A percentile compares a stretch with the other conserved stretches of the same genome.
Conservation (phyloP, 1,139 yeast genomes). For the Suhomyces bribrorum region DNA sequence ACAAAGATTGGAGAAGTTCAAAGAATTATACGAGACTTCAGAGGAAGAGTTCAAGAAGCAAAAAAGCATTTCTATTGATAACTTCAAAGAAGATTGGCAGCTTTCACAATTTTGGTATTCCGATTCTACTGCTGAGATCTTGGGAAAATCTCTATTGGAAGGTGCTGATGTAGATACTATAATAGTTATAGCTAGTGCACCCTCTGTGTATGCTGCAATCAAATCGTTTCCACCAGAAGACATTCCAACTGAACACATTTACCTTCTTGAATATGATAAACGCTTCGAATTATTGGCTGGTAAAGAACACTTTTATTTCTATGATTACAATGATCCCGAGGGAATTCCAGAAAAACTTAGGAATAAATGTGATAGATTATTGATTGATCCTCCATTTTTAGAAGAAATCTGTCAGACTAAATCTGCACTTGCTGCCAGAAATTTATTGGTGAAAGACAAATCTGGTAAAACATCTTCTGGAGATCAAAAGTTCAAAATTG, state of each 20-base stretch:
- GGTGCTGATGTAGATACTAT: slow-evolving; percentile 74
- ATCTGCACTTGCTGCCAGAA: slow-evolving; percentile 68
- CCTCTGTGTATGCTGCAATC: slow-evolving; percentile 87
- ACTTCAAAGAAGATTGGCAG: slow-evolving; percentile 91
- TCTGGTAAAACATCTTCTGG: slow-evolving; percentile 40
- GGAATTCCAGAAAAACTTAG: slow-evolving; percentile 58
- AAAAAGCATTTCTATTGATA: slow-evolving; percentile 47
- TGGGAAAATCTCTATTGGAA: slow-evolving; percentile 70
- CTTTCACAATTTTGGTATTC: slow-evolving; percentile 88
- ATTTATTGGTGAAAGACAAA: slow-evolving; percentile 49
- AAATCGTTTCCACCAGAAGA: slow-evolving; percentile 50
- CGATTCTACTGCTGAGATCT: slow-evolving; percentile 65
- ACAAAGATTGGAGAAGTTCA: slow-evolving; percentile 59
- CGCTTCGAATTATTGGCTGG: slow-evolving; percentile 77
- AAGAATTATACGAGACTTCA: slow-evolving; percentile 56
- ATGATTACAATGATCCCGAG: slow-evolving; percentile 73
- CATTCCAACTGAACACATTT: slow-evolving; percentile 67
- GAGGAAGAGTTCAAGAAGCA: slow-evolving; percentile 48
- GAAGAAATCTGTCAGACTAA: slow-evolving; percentile 80
- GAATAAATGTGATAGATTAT: slow-evolving; percentile 68
- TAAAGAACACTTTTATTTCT: slow-evolving; percentile 60
- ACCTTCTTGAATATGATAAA: slow-evolving; percentile 74
- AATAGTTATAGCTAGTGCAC: slow-evolving; percentile 81
- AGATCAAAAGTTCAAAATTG: slow-evolving; percentile 48
- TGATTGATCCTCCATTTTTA: slow-evolving; percentile 87